Conservation (phyloP, 2,329 filamentous ascomycete genomes). For the Fusarium devonianum region DNA sequence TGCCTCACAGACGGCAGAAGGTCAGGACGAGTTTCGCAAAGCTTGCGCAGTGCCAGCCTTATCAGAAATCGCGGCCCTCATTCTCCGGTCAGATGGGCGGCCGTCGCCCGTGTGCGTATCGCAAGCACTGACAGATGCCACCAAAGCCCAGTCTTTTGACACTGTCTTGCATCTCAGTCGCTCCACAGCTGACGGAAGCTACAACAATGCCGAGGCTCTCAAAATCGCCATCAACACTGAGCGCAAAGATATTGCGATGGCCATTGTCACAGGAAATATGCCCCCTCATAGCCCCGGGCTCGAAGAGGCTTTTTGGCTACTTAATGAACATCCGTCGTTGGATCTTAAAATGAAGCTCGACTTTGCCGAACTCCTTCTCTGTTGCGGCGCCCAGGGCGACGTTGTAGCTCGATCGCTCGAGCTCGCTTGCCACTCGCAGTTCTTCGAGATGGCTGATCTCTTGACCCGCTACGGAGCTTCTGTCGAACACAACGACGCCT, state of each 20-base stretch:
- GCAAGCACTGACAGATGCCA: slow-evolving; percentile 60
- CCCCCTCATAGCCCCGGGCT: slow-evolving; percentile 59
- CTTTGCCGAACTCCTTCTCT: slow-evolving; percentile 63
- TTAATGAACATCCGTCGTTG: slow-evolving; percentile 56
- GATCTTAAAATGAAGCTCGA: slow-evolving; percentile 58
- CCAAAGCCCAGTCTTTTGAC: slow-evolving; percentile 56
- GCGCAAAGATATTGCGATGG: slow-evolving; percentile 61
- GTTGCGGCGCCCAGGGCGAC: slow-evolving; percentile 63
- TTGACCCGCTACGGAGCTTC: slow-evolving; percentile 62
- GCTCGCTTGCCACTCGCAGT: slow-evolving; percentile 57
- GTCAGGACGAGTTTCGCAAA: slow-evolving; percentile 61
- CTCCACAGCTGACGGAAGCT: slow-evolving; percentile 60
- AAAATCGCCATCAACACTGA: slow-evolving; percentile 57
- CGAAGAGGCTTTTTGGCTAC: slow-evolving; percentile 57
- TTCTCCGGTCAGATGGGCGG: slow-evolving; percentile 58
- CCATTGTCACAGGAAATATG: slow-evolving; percentile 60
- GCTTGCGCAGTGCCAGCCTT: slow-evolving; percentile 56
- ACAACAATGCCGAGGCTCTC: slow-evolving; percentile 60
- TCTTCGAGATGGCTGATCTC: slow-evolving; percentile 62
- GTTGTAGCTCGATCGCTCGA: slow-evolving; percentile 57
- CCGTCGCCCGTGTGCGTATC: slow-evolving; percentile 55
- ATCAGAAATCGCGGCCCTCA: slow-evolving; percentile 54
- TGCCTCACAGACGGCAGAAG: slow-evolving; percentile 55
- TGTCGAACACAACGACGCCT: slow-evolving; percentile 60
- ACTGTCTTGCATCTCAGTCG: slow-evolving; percentile 60